Evolutionary conservation across 768 basidiomycete genomes (phyloP), one percentile per base, ranked within the genome.

Genomic region (Collybiopsis confluens): DNA sequence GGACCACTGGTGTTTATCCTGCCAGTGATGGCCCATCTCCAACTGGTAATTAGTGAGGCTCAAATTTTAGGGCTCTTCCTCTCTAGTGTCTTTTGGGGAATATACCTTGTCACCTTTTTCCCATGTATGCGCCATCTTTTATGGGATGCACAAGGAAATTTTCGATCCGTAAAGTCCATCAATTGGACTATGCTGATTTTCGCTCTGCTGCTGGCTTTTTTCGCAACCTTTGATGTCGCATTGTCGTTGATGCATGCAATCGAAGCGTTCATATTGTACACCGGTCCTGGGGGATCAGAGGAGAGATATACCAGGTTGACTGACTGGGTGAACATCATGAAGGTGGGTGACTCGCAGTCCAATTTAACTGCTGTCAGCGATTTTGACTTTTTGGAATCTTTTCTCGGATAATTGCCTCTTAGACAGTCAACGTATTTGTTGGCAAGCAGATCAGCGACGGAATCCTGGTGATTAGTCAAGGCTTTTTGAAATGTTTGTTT

Each of bases 181-280:
- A 53, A 53, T 62, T 59, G 58, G 58, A 38, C 44, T 6, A 52
- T 57, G 58, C 15, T 59, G 9, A 5, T 55, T n/a, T 38, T 57
- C 28, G 48, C 56, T 30, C 18, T 55, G n/a, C 36, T 59, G 28
- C 40, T 59, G 11, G 23, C 27, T 4, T 36, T 45, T 1, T 44
- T 59, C 47, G 52, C 53, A 7, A 57, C 58, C n/a, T 57, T 59
- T 9, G 54, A 59, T 40, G 49, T 57, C 18, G 47, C 54, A 18
- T 27, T 57, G 7, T 38, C 36, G 10, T 23, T 59, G 28, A 40
- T 50, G 24, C 58, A 57, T 30, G 50, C 43, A 26, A 54, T 59
- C 4, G 30, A 55, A 42, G 58, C 58, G 2, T 59, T 59, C 38
- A 48, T 57, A 35, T 52, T 46, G 20, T 59, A 52, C 44, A 56